Percentiles rank a stretch among this genome's conserved stretches.
These are phyloP conservation scores for Teratosphaeria gauchensis DNA, from an alignment of 2,329 filamentous ascomycete genomes.

Conservation along the genomic window DNA sequence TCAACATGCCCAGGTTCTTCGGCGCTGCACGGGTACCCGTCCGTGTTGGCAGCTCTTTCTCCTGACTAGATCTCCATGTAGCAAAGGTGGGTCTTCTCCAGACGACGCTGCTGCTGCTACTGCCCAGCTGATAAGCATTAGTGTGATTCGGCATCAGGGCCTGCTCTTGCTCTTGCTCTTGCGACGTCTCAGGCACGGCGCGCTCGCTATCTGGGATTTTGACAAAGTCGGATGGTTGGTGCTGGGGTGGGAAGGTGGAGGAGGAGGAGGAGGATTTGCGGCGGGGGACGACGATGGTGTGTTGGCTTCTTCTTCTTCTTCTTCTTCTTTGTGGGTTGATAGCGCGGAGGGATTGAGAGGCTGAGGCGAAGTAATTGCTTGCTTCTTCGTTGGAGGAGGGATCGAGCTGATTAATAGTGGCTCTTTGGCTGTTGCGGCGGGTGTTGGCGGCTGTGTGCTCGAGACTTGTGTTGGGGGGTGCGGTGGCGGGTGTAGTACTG, in stretches of 20 bases:
- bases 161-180: too few relatives aligned
- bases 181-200: conserved; percentile 16
- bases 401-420: conserved; percentile 1
- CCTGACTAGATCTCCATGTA: conserved; percentile 4
- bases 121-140: conserved; percentile 7
- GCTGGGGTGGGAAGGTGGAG: conserved; percentile 3
- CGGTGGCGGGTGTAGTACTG: conserved; percentile 4
- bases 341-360: conserved; percentile 7
- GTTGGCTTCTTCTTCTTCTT: conserved; percentile 6
- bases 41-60: too few relatives aligned
- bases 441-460: conserved; percentile 19
- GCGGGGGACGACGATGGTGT: conserved; percentile 4
- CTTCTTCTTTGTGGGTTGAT: conserved; percentile 3
- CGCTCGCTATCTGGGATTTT: conserved; percentile 14
- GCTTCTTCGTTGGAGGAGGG: conserved; percentile 4
- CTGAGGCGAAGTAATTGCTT: conserved; percentile 17
- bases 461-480: conserved; percentile 5
- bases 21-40: conserved; percentile 5
- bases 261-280: conserved; percentile 5
- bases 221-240: conserved; percentile 3
- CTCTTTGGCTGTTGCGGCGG: conserved; percentile 16
- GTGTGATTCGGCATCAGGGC: conserved; percentile 6
- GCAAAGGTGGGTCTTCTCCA: conserved; percentile 4
- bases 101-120: too few relatives aligned
- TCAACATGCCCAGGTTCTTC: conserved; percentile 15